A percentile compares a stretch with the other conserved stretches of the same genome.
Conservation (phyloP, 2,329 filamentous ascomycete species). For the Rugonectria rugulosa region DNA sequence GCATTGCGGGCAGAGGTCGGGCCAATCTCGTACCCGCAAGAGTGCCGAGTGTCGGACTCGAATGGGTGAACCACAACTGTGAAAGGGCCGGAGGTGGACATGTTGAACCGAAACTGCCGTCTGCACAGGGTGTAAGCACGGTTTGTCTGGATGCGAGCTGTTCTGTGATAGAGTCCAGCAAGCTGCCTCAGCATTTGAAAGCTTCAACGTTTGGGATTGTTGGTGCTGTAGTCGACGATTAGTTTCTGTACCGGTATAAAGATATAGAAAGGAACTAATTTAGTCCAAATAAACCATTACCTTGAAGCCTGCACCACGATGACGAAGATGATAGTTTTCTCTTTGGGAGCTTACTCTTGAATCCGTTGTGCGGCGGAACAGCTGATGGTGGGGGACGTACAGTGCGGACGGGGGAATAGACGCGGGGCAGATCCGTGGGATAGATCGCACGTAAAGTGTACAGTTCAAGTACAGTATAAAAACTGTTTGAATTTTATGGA, state of each 20-base stretch:
- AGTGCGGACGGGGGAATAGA: neutral
- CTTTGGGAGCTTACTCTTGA: neutral
- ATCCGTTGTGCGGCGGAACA: neutral
- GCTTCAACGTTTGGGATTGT: neutral
- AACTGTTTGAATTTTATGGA: neutral
- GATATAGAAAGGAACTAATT: too few relatives aligned
- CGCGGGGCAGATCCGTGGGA: neutral
- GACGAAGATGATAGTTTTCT: neutral
- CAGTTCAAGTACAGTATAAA: neutral
- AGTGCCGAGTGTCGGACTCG: slow-evolving; percentile 48
- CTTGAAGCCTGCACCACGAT: too few relatives aligned
- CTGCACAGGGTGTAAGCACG: neutral
- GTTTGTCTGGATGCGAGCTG: neutral
- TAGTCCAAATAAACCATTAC: too few relatives aligned
- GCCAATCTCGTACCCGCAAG: slow-evolving; percentile 58
- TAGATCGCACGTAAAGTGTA: neutral
- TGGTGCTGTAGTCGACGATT: too few relatives aligned
- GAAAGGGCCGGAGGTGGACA: slow-evolving; percentile 46
- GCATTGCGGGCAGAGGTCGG: slow-evolving; percentile 58
- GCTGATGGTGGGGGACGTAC: neutral
- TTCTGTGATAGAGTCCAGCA: neutral
- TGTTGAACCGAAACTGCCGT: slow-evolving; percentile 19
- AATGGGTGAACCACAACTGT: slow-evolving; percentile 56
- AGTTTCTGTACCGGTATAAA: neutral
- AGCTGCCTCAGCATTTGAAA: neutral